Conservation (phyloP, 2,329 filamentous ascomycete species). For the Colletotrichum tofieldiae region DNA sequence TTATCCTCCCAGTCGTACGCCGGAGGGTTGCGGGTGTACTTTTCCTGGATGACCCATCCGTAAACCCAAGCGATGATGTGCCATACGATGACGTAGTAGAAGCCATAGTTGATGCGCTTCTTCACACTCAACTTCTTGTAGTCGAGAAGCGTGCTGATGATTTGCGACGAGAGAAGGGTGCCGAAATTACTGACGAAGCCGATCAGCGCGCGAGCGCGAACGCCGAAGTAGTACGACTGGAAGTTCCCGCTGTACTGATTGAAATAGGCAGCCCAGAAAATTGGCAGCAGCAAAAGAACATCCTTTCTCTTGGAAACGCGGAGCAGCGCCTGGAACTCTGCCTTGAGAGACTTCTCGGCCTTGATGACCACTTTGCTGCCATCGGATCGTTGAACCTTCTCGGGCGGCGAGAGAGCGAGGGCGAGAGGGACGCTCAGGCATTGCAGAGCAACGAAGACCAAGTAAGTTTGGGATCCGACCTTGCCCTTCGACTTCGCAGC, state of each 20-base stretch:
- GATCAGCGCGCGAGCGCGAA: slow-evolving; percentile 63
- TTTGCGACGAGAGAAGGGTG: slow-evolving; percentile 59
- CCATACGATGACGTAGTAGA: slow-evolving; percentile 61
- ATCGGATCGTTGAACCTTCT: slow-evolving; percentile 49
- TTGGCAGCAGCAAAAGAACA: slow-evolving; percentile 45
- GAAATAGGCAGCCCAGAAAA: slow-evolving; percentile 50
- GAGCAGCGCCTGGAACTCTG: slow-evolving; percentile 48
- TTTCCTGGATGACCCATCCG: slow-evolving; percentile 67
- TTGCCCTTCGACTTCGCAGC: slow-evolving; percentile 46
- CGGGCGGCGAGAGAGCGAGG: slow-evolving; percentile 48
- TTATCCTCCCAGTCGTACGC: slow-evolving; percentile 58
- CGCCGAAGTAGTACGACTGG: slow-evolving; percentile 57
- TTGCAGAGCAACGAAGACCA: slow-evolving; percentile 50
- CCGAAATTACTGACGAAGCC: slow-evolving; percentile 58
- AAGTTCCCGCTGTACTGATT: slow-evolving; percentile 61
- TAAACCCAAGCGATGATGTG: slow-evolving; percentile 67
- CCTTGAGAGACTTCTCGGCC: slow-evolving; percentile 45
- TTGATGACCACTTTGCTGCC: slow-evolving; percentile 48
- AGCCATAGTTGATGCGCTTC: slow-evolving; percentile 59
- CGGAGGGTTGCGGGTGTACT: slow-evolving; percentile 60
- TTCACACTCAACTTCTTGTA: slow-evolving; percentile 56
- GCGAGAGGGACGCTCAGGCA: slow-evolving; percentile 49
- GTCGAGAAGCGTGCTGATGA: slow-evolving; percentile 62
- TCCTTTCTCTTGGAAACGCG: slow-evolving; percentile 44
- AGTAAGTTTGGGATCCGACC: slow-evolving; percentile 48